Evolutionary conservation across 768 basidiomycete genomes (phyloP).

Genomic region (Calocybe gangraenosa): DNA sequence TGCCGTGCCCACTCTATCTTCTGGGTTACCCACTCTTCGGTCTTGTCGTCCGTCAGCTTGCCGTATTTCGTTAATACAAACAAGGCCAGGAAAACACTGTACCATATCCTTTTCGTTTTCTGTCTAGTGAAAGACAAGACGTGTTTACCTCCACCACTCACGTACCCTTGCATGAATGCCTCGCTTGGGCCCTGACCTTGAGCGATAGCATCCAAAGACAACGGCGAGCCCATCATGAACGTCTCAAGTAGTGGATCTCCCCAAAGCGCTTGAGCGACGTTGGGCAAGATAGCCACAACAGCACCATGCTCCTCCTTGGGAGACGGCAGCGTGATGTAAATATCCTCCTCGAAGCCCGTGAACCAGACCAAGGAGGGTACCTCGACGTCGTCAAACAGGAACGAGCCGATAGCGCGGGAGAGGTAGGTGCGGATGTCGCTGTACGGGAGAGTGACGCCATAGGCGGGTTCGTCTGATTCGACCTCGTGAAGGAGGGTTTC

Average conservation of each 20-base stretch:
- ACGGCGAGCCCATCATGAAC: conserved; percentile 40
- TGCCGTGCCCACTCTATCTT: conserved; percentile 38
- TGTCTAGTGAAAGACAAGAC: conserved; percentile 60
- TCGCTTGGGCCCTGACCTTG: conserved; percentile 34
- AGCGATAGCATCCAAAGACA: not conserved
- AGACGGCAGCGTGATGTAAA: conserved; percentile 41
- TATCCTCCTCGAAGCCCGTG: conserved; percentile 54
- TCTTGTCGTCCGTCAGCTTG: conserved; percentile 9
- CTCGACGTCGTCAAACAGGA: conserved; percentile 74
- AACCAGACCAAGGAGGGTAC: conserved; percentile 66
- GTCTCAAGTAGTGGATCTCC: conserved; percentile 74
- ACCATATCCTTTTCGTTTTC: conserved; percentile 75
- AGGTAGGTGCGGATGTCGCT: conserved; percentile 44
- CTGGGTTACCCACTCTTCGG: conserved; percentile 15
- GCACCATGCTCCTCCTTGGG: conserved; percentile 20
- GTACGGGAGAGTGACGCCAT: conserved; percentile 30
- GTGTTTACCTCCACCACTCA: conserved; percentile 39
- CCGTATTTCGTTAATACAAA: conserved; percentile 43
- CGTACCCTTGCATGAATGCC: conserved; percentile 62
- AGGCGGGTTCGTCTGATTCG: conserved; percentile 21
- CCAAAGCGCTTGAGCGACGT: conserved; percentile 58
- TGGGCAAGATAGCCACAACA: conserved; percentile 45
- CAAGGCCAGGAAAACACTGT: conserved; percentile 61
- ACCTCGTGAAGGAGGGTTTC: conserved; percentile 52
- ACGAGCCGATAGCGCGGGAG: conserved; percentile 68